Percentiles rank a stretch among this genome's conserved stretches.
phyloP scores from a whole-genome alignment of 2,329 filamentous ascomycete species.

The Penicillium brasilianum region DNA sequence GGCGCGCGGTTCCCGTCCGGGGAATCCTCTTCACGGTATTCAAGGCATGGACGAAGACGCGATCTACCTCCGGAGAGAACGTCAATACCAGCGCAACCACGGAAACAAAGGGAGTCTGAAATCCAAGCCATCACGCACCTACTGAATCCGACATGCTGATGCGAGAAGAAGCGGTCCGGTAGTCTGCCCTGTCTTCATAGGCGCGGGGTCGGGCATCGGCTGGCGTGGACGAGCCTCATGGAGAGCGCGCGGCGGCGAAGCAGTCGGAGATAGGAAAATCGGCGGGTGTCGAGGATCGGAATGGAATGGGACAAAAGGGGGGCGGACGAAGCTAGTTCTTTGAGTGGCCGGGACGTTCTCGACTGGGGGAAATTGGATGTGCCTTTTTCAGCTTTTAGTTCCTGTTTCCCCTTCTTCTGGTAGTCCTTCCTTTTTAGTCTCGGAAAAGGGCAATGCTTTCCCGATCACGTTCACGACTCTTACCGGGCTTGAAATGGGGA shows the following conservation, averaged over 20 bases:
- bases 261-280: neutral
- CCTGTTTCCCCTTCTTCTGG: slow-evolving; percentile 1
- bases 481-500: slow-evolving; percentile 6
- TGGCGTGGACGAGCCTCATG: slow-evolving; percentile 35
- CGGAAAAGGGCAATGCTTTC: slow-evolving; percentile 19
- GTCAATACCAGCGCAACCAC: slow-evolving; percentile 12
- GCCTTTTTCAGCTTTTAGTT: neutral
- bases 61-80: slow-evolving; percentile 64
- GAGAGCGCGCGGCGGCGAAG: slow-evolving; percentile 19
- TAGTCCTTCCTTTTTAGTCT: neutral
- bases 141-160: slow-evolving; percentile 54
- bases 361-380: slow-evolving; percentile 5
- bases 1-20: slow-evolving; percentile 87
- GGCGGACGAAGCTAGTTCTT: neutral
- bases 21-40: slow-evolving; percentile 98
- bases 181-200: slow-evolving; percentile 39
- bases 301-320: slow-evolving; percentile 7
- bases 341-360: neutral
- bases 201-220: slow-evolving; percentile 38
- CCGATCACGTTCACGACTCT: slow-evolving; percentile 15
- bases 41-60: slow-evolving; percentile 97
- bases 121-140: slow-evolving; percentile 40
- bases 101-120: neutral
- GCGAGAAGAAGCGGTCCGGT: slow-evolving; percentile 32
- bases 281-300: neutral